Base-by-base conservation (phyloP, 768 basidiomycete species). In the Leccinum imitatum region DNA sequence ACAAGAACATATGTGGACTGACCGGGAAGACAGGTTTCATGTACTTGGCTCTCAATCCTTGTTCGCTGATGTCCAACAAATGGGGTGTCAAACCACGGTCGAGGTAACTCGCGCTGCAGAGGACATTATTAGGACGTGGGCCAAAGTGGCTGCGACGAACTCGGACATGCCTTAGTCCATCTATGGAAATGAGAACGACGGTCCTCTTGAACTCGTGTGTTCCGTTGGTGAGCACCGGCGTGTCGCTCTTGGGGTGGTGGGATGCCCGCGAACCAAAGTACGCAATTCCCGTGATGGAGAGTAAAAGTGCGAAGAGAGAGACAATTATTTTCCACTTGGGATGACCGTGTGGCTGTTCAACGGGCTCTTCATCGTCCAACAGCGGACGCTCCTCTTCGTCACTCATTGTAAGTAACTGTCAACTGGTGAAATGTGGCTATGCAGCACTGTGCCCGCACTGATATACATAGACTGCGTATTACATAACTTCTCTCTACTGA, bases 21-120 rank as follows among this genome's bases (percentile, higher is more conserved):
- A 92, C 91, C 6, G 95, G 95, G 65, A 95, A 95, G 7, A 93
- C 72, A n/a, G 95, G 91, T 52, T 80, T 79, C 86, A 96, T 87
- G 5, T 84, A 90, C 72, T 95, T 92, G 3, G 95, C 93, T 35
- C 91, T 81, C n/a, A 95, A 67, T 1, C 94, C 94, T 68, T 87
- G 80, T 75, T 88, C 84, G 68, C 90, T 90, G 59, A 94, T 87
- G 59, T 85, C 84, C 48, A 93, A 76, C 13, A 95, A 74, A 71
- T 95, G 87, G 1, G 93, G 93, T 1, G 93, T 95, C 46, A 95
- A 71, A 0, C 90, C 91, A 53, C 91, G 81, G 70, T 94, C 91
- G 25, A 96, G 80, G 68, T 95, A 95, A 70, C 91, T 91, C 37
- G 93, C 91, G 56, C 92, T 92, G 60, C 60, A 1, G 33, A 2